Conservation (phyloP, 768 basidiomycete genomes). For the Grammothele lineata region DNA sequence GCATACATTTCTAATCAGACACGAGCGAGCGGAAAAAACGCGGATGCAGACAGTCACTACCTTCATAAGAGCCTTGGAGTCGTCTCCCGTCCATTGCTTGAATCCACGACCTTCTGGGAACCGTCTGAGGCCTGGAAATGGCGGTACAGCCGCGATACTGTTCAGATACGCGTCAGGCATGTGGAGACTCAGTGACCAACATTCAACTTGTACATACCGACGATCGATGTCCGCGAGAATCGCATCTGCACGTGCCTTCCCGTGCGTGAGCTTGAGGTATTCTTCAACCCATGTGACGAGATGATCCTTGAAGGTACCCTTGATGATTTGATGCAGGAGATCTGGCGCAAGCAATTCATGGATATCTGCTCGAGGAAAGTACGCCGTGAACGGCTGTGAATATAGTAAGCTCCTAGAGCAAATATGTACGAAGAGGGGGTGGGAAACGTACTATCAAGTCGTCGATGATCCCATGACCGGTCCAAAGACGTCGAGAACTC, state of each 20-base stretch:
- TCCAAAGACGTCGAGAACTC: background rate
- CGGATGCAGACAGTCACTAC: conserved; percentile 4
- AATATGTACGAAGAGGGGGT: no score
- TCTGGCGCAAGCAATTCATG: conserved; percentile 14
- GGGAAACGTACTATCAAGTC: background rate
- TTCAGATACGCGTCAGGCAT: no score
- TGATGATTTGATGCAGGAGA: conserved; percentile 19
- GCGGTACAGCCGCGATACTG: conserved; percentile 17
- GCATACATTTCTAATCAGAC: no score
- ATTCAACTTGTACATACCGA: conserved; percentile 1
- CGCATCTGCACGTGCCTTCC: background rate
- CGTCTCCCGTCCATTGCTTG: conserved; percentile 27
- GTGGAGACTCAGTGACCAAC: background rate
- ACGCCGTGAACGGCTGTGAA: conserved; percentile 16
- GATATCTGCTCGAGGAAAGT: conserved; percentile 22
- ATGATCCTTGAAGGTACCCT: conserved; percentile 22
- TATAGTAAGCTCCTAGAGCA: no score
- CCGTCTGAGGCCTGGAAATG: conserved; percentile 16
- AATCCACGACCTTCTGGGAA: conserved; percentile 23
- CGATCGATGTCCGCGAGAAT: conserved; percentile 15
- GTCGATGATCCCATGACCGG: background rate
- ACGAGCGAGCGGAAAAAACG: background rate
- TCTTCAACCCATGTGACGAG: conserved; percentile 11
- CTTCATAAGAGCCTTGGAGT: conserved; percentile 27
- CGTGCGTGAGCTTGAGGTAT: conserved; percentile 11